Conservation (phyloP, 2,329 filamentous ascomycete species). For the Monilinia aucupariae region DNA sequence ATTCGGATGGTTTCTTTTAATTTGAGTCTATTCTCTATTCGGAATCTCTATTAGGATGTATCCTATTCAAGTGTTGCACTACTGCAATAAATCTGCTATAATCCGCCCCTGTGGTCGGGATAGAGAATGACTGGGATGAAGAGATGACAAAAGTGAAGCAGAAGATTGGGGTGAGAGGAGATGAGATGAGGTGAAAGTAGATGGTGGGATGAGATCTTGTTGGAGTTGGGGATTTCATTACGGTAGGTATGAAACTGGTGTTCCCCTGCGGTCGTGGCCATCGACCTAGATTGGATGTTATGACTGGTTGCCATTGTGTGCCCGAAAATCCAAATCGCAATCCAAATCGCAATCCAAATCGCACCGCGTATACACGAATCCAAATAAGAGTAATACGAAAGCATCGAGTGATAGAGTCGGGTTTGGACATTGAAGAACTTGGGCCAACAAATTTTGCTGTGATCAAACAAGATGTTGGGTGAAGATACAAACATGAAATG, state of each 20-base stretch:
- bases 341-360: neutral
- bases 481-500: neutral
- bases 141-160: no score
- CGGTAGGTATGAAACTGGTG: neutral
- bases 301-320: neutral
- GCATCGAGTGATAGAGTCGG: neutral
- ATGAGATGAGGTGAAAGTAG: neutral
- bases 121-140: no score
- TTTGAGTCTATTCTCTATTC: no score
- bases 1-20: no score
- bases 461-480: neutral
- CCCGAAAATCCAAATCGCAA: neutral
- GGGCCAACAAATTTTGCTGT: neutral
- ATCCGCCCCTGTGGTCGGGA: no score
- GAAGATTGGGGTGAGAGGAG: no score
- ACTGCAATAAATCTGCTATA: no score
- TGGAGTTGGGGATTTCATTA: neutral
- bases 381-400: no score
- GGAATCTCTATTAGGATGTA: no score
- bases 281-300: neutral
- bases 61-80: no score
- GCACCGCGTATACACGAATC: neutral
- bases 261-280: neutral
- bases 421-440: neutral
- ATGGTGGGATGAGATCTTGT: neutral